Base-by-base conservation (phyloP, 2,329 filamentous ascomycete species). In the Claviceps maximensis region DNA sequence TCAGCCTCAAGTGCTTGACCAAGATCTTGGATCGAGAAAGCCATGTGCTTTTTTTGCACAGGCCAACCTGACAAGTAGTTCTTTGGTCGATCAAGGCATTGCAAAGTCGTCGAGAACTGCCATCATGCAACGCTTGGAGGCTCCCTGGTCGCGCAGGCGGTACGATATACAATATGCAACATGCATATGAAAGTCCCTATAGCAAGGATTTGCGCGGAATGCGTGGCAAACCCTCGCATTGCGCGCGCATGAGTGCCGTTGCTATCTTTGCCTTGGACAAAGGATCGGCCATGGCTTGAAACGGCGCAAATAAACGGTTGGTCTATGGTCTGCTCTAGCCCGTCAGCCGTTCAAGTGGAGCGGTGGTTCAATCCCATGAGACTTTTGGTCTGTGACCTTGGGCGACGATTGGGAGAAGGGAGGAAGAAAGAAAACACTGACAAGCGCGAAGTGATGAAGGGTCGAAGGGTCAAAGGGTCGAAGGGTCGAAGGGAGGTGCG, bases 401-500 rank as follows among this genome's bases (percentile, higher is more conserved):
- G 4, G 29, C 29, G 29, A 31, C 29, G 29, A 31, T 31, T 4
- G 29, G 9, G 10, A 12, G 31, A 13, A 33, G 8, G 19, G 40
- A 21, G 40, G 13, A 42, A 23, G 40, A 42, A 12, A 23, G 21
- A 12, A 21, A 42, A 12, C 6, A 21, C 12, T 13, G 38, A n/a
- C 10, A 8, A 21, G 38, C 38, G 38, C 38, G 7, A 41, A n/a
- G 38, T 19, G 9, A 41, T 41, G 38, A n/a, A n/a, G n/a, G n/a
- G n/a, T n/a, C n/a, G n/a, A n/a, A n/a, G n/a, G n/a, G n/a, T n/a
- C n/a, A n/a, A 17, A 41, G 19, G 5, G 15, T n/a, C 3, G 38
- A 17, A 41, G 19, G 5, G 15, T n/a, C 3, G 13, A 40, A 40
- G 13, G 61, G 61, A 63, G 62, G 63, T 65, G 63, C 63, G 63